Percentiles rank a stretch among this genome's conserved stretches.
Conservation (phyloP, 2,329 filamentous ascomycete genomes). For the Huntiella bhutanensis region DNA sequence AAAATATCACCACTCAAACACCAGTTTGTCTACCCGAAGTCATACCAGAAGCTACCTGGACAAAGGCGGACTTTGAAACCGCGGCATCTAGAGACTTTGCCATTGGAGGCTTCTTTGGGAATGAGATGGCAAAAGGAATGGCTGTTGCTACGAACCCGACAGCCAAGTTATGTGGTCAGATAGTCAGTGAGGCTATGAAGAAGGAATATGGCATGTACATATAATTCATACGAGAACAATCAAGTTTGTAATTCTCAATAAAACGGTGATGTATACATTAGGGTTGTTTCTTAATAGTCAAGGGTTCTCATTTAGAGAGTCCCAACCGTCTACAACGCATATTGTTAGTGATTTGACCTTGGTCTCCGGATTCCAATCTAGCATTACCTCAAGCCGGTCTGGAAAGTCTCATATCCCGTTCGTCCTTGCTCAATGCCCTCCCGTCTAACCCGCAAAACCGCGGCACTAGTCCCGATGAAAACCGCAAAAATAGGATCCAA, state of each 20-base stretch:
- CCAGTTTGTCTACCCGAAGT: slow-evolving; percentile 20
- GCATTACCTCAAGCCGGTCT: slow-evolving; percentile 24
- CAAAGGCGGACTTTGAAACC: slow-evolving; percentile 38
- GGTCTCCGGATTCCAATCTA: background rate
- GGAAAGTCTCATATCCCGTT: slow-evolving; percentile 30
- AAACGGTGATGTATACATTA: background rate
- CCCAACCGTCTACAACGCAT: slow-evolving; percentile 14
- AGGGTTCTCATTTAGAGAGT: slow-evolving; percentile 6
- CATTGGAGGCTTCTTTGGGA: slow-evolving; percentile 45
- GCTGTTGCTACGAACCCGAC: slow-evolving; percentile 49
- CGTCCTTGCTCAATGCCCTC: slow-evolving; percentile 40
- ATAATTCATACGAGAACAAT: background rate
- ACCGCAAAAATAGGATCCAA: slow-evolving; percentile 41
- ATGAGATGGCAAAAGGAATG: slow-evolving; percentile 43
- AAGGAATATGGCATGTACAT: slow-evolving; percentile 31
- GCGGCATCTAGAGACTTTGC: slow-evolving; percentile 44
- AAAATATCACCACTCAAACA: slow-evolving; percentile 19
- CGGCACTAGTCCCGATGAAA: slow-evolving; percentile 35
- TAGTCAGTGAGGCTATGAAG: slow-evolving; percentile 50
- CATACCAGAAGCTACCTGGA: slow-evolving; percentile 31
- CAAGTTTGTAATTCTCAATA: background rate
- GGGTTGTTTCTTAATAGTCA: background rate
- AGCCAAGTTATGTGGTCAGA: slow-evolving; percentile 49
- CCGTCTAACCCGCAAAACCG: slow-evolving; percentile 37
- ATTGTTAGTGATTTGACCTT: background rate